Evolutionary conservation across 2,329 filamentous ascomycete species (phyloP), one percentile per base, ranked within the genome.

Genomic region (Pseudogymnoascus sp.): DNA sequence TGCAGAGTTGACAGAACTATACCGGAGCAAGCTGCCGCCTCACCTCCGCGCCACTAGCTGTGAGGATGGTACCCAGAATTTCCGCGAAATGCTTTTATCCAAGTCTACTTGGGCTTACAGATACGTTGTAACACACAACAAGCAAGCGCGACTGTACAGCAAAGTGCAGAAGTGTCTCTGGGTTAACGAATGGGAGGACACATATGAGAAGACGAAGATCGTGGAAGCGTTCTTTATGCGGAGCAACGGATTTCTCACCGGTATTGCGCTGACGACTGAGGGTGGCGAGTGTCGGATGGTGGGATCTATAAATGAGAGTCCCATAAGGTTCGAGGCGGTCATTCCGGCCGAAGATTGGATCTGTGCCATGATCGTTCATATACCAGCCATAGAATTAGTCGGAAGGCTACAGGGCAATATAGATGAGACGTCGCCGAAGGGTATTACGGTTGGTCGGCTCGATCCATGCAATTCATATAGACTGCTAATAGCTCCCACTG

Each of bases 281-380:
- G 23, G 42, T 49, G 42, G 23, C 23, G 14, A 28, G 14, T 5
- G 23, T 3, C 12, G 7, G 12, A 9, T n/a, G 14, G 7, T 49
- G 12, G 42, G 42, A 4, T 49, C 42, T 7, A 16, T n/a, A 25
- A 4, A 9, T 16, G 23, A 49, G 5, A n/a, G 14, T n/a, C 8
- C 23, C 2, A 1, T 28, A 11, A 28, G 14, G 14, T 49, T 28
- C 23, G 23, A 28, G 23, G 42, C 23, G 6, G 23, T n/a, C 6
- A 49, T 49, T 49, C 23, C 42, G 3, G 42, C 7, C 3, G 23
- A 49, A 6, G 55, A 59, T 38, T 63, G 62, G 62, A 38, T 63
- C 9, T 42, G 35, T 14, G 60, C 36, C 19, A 28, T 63, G 23
- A 49, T 63, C 8, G 28, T 63, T 22, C 62, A 63, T 36, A 58